A percentile compares a stretch with the other conserved stretches of the same genome.
phyloP scores from a whole-genome alignment of 176 grass and related monocot species.

The Microstegium vimineum region DNA sequence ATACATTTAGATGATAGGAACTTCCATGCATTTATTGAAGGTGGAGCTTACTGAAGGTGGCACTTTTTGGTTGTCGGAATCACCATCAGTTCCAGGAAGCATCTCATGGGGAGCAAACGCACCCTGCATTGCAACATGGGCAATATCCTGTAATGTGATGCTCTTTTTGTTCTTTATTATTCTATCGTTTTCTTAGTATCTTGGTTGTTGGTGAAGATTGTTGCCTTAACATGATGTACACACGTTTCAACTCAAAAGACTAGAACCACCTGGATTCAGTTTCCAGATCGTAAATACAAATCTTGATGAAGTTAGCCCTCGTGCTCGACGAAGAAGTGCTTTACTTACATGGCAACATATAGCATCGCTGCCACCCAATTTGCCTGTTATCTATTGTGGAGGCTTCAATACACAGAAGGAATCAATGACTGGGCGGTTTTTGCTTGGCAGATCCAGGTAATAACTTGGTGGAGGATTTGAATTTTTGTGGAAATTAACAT shows the following conservation, averaged over 20 bases:
- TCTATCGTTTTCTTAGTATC: background rate
- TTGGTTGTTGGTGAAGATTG: conserved; percentile 16
- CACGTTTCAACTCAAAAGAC: conserved; percentile 98
- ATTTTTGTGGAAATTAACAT: conserved; percentile 1
- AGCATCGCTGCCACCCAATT: conserved; percentile 86
- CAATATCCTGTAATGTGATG: conserved; percentile 72
- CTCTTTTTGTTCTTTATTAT: background rate
- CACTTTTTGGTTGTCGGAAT: conserved; percentile 98
- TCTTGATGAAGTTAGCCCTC: conserved; percentile 83
- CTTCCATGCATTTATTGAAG: conserved; percentile 50
- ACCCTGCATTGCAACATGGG: conserved; percentile 96
- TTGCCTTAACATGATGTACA: conserved; percentile 86
- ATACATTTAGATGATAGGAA: conserved; percentile 30
- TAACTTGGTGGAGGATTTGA: background rate
- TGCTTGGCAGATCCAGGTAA: conserved; percentile 99
- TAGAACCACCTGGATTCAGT: conserved; percentile 92
- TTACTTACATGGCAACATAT: conserved; percentile 99
- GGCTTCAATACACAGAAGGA: conserved; percentile 98
- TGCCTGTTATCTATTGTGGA: conserved; percentile 94
- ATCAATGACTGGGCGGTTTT: conserved; percentile 94
- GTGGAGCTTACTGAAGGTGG: conserved; percentile 97
- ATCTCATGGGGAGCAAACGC: conserved; percentile 81
- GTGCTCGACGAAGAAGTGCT: conserved; percentile 90
- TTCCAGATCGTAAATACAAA: conserved; percentile 99
- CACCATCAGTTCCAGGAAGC: conserved; percentile 92